Conservation (phyloP, 139 green algal species). For the Chlamydomonas sp. region DNA sequence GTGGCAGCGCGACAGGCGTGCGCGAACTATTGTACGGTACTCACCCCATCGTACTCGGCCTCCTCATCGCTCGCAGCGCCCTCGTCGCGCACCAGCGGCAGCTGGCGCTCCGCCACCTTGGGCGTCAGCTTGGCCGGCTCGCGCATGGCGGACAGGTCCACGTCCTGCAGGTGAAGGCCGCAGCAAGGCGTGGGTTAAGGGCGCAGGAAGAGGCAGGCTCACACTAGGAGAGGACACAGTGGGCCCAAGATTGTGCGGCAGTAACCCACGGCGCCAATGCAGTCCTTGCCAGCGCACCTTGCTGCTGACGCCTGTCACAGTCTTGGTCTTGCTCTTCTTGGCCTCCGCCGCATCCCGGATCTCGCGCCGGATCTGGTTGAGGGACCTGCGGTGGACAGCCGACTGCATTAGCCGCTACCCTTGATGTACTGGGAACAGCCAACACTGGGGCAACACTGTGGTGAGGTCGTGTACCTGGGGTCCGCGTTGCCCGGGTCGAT, state of each 20-base stretch:
- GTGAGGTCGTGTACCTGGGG: neutral
- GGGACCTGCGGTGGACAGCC: neutral
- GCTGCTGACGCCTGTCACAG: neutral
- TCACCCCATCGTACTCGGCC: constrained; percentile 31
- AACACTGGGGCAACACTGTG: neutral
- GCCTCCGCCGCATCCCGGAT: neutral
- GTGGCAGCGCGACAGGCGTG: too few species aligned
- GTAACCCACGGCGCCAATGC: too few species aligned
- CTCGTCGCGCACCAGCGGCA: constrained; percentile 13
- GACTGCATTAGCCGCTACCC: neutral
- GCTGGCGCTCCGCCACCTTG: constrained; percentile 20
- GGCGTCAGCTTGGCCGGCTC: constrained; percentile 22
- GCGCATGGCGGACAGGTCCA: neutral
- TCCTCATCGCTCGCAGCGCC: constrained; percentile 12
- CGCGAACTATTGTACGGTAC: neutral
- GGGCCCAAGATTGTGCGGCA: too few species aligned
- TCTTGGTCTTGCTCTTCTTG: constrained; percentile 27
- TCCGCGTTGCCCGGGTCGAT: neutral
- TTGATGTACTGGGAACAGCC: too few species aligned
- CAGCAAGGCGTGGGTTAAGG: neutral
- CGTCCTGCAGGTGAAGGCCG: neutral
- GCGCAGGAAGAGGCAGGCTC: neutral
- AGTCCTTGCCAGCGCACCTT: neutral
- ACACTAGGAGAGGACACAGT: too few species aligned
- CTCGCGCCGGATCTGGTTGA: constrained; percentile 20